Conservation (phyloP, 1,284 basidiomycete species). For the Sanguinoderma infundibulare region DNA sequence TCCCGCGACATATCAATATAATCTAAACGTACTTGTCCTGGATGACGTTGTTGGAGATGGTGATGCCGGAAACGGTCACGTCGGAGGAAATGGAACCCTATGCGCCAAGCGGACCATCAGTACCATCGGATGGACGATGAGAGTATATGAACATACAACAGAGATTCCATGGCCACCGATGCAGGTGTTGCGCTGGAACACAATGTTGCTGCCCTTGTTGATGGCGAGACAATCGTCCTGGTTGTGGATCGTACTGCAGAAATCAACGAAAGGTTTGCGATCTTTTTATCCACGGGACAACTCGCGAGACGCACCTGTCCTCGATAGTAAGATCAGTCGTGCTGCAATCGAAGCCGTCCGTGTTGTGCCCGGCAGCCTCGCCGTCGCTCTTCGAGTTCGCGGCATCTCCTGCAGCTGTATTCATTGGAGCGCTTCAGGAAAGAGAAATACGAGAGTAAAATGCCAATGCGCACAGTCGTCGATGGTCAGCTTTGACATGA, state of each 20-base stretch:
- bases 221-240: constrained; percentile 71
- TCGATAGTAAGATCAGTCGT: constrained; percentile 50
- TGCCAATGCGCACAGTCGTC: constrained; percentile 38
- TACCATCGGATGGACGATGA: neutral
- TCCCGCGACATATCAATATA: neutral
- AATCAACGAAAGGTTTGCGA: neutral
- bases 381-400: constrained; percentile 51
- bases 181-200: constrained; percentile 59
- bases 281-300: no score
- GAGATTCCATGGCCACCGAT: constrained; percentile 64
- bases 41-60: constrained; percentile 51
- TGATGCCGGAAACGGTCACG: constrained; percentile 49
- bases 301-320: constrained; percentile 30
- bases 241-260: constrained; percentile 28
- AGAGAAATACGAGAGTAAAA: neutral
- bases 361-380: constrained; percentile 43
- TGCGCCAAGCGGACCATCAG: neutral
- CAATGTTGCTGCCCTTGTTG: constrained; percentile 58
- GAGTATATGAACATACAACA: constrained; percentile 37
- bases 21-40: constrained; percentile 30
- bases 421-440: neutral
- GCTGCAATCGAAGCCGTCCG: constrained; percentile 58
- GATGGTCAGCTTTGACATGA: constrained; percentile 38
- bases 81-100: constrained; percentile 55
- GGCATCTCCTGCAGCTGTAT: constrained; percentile 39